Evolutionary conservation across 1,284 basidiomycete species (phyloP).

Genomic region (Testicularia cyperi): DNA sequence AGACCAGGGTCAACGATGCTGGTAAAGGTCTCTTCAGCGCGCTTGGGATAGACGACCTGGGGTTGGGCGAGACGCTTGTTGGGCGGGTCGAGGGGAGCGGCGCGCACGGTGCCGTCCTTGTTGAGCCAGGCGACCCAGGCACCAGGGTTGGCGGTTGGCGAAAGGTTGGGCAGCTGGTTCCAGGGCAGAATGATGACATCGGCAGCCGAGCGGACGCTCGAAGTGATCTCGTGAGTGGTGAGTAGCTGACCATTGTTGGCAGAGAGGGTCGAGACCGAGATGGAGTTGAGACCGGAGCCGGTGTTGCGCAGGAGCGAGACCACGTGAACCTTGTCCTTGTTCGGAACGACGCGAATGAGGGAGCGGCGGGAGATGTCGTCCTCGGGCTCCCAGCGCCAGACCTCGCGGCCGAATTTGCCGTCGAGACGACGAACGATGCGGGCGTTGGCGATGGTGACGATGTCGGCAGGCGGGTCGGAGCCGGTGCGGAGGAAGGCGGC

Average conservation of each 20-base stretch:
- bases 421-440: constrained; percentile 35
- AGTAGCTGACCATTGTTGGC: constrained; percentile 31
- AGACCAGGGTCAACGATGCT: constrained; percentile 45
- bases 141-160: constrained; percentile 27
- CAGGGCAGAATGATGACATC: constrained; percentile 38
- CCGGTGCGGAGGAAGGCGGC: constrained; percentile 31
- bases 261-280: constrained; percentile 36
- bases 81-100: constrained; percentile 36
- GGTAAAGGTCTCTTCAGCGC: constrained; percentile 22
- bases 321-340: constrained; percentile 37
- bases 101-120: constrained; percentile 43
- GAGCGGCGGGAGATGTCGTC: constrained; percentile 19
- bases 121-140: constrained; percentile 54
- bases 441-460: constrained; percentile 38
- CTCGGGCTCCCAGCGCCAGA: constrained; percentile 28
- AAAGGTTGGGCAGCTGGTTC: constrained; percentile 30
- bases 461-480: constrained; percentile 15
- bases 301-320: constrained; percentile 32
- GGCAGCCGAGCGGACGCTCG: constrained; percentile 19
- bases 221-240: constrained; percentile 29
- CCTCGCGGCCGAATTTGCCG: constrained; percentile 8
- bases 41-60: constrained; percentile 34
- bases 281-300: constrained; percentile 18
- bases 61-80: constrained; percentile 33
- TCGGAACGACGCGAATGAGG: constrained; percentile 24